Base-by-base conservation (phyloP, 2,329 filamentous ascomycete species). In the Aschersonia sp. region DNA sequence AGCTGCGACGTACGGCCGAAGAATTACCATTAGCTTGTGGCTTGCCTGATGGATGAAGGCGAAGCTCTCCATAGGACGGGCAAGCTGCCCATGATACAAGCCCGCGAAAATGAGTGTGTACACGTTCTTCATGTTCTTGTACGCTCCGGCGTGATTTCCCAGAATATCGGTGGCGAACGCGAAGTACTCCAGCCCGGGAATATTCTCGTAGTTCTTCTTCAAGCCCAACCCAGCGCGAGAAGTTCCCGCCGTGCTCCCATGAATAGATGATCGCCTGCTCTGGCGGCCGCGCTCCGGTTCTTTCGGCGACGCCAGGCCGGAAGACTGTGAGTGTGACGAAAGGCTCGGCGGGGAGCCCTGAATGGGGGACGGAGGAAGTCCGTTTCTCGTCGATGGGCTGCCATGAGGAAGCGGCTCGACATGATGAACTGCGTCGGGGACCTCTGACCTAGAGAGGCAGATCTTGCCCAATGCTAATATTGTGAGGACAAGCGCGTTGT, bases 151-250 rank as follows among this genome's bases (percentile, higher is more conserved):
- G 45, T 92, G 80, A 49, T 84, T 84, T 5, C 88, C 88, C 12
- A 97, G 68, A 39, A 97, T 95, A 51, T 92, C 84, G 1, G 83
- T 83, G 2, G 88, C 90, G 51, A 85, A 81, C 1, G 85, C 84
- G 61, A 89, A 95, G 60, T 95, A 95, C 32, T 88, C 84, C 49
- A 97, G 69, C 0, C 92, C 92, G 0, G 92, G 90, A 51, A 95
- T 84, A 6, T 84, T 75, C 56, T 97, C 88, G 45, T 92, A 73
- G 58, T 94, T 95, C 55, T 66, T 66, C 52, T 66, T 66, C 32
- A 66, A 47, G 22, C 54, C 59, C 10, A 55, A 58, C 4, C 61
- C 61, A 8, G 53, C 47, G 22, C 62, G 59, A 42, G 53, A 48
- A 10, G 51, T 53, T 12, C 52, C 54, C 12, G 31, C 32, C 29